Conservation (phyloP, 257 asterid species). For the Thymus quinquecostatus region DNA sequence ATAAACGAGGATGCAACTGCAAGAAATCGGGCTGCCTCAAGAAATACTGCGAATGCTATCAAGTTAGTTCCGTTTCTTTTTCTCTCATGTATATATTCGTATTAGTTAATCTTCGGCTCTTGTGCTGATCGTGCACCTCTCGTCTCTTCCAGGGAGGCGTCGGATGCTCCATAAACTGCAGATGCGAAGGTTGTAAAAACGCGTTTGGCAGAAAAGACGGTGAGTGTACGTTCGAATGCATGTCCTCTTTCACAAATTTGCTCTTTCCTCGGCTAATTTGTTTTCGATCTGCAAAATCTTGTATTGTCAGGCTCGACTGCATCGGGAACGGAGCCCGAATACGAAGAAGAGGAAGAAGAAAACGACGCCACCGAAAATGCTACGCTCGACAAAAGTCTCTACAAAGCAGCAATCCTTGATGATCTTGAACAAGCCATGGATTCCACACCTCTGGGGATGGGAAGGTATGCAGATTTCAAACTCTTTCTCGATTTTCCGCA, state of each 20-base stretch:
- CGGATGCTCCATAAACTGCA: constrained; percentile 70
- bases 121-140: constrained; percentile 24
- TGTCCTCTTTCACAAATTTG: not conserved
- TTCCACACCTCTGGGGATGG: constrained; percentile 58
- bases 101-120: not conserved
- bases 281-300: constrained; percentile 14
- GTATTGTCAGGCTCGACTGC: constrained; percentile 47
- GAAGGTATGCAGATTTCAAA: constrained; percentile 44
- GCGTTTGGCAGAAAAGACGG: constrained; percentile 65
- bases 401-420: constrained; percentile 39
- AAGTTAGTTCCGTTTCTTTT: constrained; percentile 41
- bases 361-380: constrained; percentile 39
- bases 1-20: constrained; percentile 78
- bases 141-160: constrained; percentile 53
- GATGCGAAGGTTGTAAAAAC: constrained; percentile 69
- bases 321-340: constrained; percentile 49
- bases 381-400: constrained; percentile 35
- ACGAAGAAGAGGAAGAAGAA: constrained; percentile 69
- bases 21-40: constrained; percentile 67
- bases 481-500: not conserved
- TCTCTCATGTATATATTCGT: not conserved
- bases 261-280: not conserved
- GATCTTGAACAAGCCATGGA: constrained; percentile 48
- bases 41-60: constrained; percentile 76
- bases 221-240: constrained; percentile 17